These are phyloP conservation scores for Coemansia sp. DNA, from an alignment of 192 early-diverging fungal genomes.

Conservation along the genomic window DNA sequence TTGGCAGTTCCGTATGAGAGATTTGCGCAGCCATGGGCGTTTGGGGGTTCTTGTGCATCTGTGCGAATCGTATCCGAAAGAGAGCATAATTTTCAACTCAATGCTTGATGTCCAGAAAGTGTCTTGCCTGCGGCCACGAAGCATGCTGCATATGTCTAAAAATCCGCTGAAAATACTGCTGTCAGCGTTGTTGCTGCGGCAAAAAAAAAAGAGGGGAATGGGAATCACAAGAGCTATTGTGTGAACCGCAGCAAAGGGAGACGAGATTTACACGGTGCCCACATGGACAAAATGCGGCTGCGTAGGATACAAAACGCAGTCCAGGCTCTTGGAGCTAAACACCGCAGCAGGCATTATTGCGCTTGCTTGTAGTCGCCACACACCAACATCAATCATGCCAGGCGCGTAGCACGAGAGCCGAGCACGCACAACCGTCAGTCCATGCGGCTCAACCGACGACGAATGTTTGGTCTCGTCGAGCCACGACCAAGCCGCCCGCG, in stretches of 20 bases:
- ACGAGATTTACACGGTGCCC: neutral
- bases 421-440: constrained; percentile 11
- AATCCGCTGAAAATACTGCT: neutral
- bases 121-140: neutral
- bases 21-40: neutral
- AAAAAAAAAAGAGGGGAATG: neutral
- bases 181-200: neutral
- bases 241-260: neutral
- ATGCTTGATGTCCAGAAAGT: neutral
- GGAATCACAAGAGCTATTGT: neutral
- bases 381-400: constrained; percentile 37
- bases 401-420: constrained; percentile 24
- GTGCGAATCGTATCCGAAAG: neutral
- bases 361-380: constrained; percentile 38
- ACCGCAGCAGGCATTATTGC: constrained; percentile 6
- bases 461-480: constrained; percentile 21
- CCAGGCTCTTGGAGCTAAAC: constrained; percentile 19
- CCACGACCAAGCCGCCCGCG: constrained; percentile 50
- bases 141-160: neutral
- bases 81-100: neutral
- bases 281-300: constrained; percentile 39
- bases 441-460: constrained; percentile 15
- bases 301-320: constrained; percentile 29
- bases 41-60: neutral
- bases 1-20: neutral